Percentiles rank a stretch among this genome's conserved stretches.
Evolutionary conservation across 2,329 filamentous ascomycete genomes (phyloP).

Genomic region (Cryoendolithus antarcticus): DNA sequence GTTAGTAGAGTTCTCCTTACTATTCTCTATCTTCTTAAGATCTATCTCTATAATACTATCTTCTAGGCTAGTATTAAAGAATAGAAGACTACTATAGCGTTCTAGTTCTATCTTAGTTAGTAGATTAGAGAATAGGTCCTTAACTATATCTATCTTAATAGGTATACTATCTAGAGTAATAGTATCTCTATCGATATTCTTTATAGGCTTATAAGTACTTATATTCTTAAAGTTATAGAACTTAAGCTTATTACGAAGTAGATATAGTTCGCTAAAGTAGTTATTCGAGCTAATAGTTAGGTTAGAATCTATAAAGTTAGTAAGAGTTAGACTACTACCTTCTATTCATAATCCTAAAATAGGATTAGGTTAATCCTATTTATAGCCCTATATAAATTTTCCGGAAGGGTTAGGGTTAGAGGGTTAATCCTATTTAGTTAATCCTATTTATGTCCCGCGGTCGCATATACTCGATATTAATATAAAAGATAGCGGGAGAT

Average conservation of each 20-base stretch:
- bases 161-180: not conserved
- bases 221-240: not conserved
- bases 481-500: no score
- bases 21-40: not conserved
- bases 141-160: not conserved
- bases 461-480: no score
- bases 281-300: not conserved
- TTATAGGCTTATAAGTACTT: not conserved
- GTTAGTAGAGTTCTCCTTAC: not conserved
- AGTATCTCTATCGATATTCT: not conserved
- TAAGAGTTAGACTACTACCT: not conserved
- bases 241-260: not conserved
- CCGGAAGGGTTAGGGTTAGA: no score
- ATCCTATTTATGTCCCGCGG: no score
- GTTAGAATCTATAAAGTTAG: not conserved
- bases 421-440: no score
- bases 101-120: not conserved
- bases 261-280: not conserved
- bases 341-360: not conserved
- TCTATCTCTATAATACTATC: not conserved
- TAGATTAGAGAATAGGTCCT: not conserved
- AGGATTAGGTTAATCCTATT: no score
- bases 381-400: no score
- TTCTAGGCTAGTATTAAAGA: not conserved
- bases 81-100: no score